Base-by-base conservation (phyloP, 805 yeast genomes). In the Suhomyces xylopsoci region DNA sequence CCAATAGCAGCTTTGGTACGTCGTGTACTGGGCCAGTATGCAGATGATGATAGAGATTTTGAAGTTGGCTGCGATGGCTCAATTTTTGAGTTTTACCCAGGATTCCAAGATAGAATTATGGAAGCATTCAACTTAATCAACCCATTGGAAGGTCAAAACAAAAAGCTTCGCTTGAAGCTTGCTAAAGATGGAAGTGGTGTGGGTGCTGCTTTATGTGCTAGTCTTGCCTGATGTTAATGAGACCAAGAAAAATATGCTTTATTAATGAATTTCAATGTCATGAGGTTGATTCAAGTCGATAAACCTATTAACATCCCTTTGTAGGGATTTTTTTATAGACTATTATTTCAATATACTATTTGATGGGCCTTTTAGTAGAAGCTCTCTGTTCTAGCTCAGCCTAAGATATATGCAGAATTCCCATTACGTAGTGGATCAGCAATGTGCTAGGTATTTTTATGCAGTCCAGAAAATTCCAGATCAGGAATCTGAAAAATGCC, bases 11-110 rank as follows among this genome's bases (percentile, higher is more conserved):
- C 94, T 2, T 81, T 93, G 52, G 86, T 92, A 1, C 79, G 77
- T 49, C 87, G 93, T 14, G 81, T 91, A 49, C 79, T 81, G 45
- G 82, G 79, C 51, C 74, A 74, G 45, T 88, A 87, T 61, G 46
- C 60, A n/a, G 63, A 68, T 50, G 75, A 70, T 45, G 62, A 61
- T 42, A 83, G 81, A 55, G 89, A 85, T 63, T 90, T 93, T 48
- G 98, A 93, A 68, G 82, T 94, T 58, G 98, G 97, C 54, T 92
- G 92, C 55, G 98, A 93, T 69, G 99, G 99, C 36, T 86, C 97
- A 2, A 94, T 93, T 51, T 87, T 93, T 48, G 97, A 93, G 71
- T 88, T 82, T 65, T 94, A 92, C 69, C 99, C 99, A 15, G 92
- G 93, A 24, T 93, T 88, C 73, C 84, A 87, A 72, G 81, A 85